Evolutionary conservation across 2,329 filamentous ascomycete species (phyloP), one percentile per base, ranked within the genome.

Genomic region (Cryphonectria naterciae): DNA sequence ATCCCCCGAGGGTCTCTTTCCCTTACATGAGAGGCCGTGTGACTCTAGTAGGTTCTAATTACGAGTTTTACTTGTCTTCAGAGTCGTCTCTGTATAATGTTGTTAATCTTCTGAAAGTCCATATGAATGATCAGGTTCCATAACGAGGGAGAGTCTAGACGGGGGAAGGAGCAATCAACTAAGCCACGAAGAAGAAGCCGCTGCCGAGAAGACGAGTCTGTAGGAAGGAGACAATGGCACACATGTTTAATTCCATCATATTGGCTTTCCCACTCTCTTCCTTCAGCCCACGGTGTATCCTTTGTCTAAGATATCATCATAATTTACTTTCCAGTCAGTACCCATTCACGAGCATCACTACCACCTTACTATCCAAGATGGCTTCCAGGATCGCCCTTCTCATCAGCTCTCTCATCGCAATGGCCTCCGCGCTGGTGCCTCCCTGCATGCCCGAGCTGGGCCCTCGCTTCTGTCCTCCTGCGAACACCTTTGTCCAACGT

Each of bases 351-450:
- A 25, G 8, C 43, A 49, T 32, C 15, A 49, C 28, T 8, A 22
- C n/a, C 39, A 7, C 22, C 35, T 11, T 3, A 32, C 7, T 13
- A n/a, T 0, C n/a, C 35, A 56, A 25, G 8, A 52, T 54, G 46
- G 54, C 32, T 25, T 28, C 43, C 17, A 64, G 32, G 25, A 25
- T 60, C 32, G 39, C n/a, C 4, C 10, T 56, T 10, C 4, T 63
- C 43, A n/a, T 68, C n/a, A 15, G 13, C 49, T 11, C 46, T 41
- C 43, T 56, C 58, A 8, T 54, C n/a, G 7, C 41, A 32, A 13
- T 64, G 25, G 58, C 46, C 67, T 28, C n/a, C n/a, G 43, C 67
- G 19, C 41, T 68, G 67, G 35, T 68, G 15, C 61, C 67, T 64
- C 61, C 61, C 37, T 69, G 61, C 15, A 37, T 58, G 35, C 39